phyloP scores from a whole-genome alignment of 139 green algal genomes.

The Trebouxia sp. region DNA sequence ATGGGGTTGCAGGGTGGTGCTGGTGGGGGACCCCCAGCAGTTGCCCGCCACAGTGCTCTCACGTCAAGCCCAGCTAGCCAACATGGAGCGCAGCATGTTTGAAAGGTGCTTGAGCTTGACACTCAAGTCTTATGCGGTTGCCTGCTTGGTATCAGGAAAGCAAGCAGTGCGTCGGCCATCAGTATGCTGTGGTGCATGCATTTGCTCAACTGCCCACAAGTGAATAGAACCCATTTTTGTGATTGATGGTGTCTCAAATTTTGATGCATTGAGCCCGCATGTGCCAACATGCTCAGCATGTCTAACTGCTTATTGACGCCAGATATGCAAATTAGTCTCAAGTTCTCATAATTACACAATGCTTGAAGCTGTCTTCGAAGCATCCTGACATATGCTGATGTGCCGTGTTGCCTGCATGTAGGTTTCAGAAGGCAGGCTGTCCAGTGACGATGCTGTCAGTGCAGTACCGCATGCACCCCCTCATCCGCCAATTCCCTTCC shows the following conservation, averaged over 20 bases:
- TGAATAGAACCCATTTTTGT: too few species aligned
- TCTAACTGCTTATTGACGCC: neutral
- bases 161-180: too few species aligned
- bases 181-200: too few species aligned
- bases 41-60: conserved; percentile 90
- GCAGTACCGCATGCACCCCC: conserved; percentile 94
- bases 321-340: neutral
- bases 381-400: too few species aligned
- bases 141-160: too few species aligned
- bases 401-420: neutral
- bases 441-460: conserved; percentile 45
- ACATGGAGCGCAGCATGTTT: conserved; percentile 85
- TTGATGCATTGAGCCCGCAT: conserved; percentile 33
- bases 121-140: too few species aligned
- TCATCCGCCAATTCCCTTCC: conserved; percentile 82
- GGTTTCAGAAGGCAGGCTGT: conserved; percentile 53
- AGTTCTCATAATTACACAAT: neutral
- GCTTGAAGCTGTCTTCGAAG: neutral
- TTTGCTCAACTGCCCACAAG: too few species aligned
- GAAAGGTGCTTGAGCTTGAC: conserved; percentile 57
- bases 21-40: conserved; percentile 94
- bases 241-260: too few species aligned
- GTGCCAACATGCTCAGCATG: neutral
- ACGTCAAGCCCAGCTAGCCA: conserved; percentile 52
- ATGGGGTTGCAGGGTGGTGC: conserved; percentile 60